phyloP scores from a whole-genome alignment of 352 stramenopile species.

The Pythium phragmitis region DNA sequence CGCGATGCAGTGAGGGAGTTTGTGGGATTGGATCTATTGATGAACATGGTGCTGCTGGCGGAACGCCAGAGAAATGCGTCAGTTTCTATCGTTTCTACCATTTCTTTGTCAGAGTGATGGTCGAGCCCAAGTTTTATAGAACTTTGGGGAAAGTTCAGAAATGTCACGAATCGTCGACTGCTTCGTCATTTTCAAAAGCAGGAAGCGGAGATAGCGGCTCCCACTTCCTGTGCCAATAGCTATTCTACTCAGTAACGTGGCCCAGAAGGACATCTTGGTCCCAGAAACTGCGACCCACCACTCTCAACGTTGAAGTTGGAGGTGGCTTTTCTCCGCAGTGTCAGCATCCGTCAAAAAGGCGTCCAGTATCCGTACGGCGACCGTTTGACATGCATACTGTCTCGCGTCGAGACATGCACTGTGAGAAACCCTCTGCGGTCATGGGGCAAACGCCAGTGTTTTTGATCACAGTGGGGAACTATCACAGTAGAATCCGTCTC shows the following conservation, averaged over 20 bases:
- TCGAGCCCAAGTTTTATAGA: neutral
- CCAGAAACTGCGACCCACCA: neutral
- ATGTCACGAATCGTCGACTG: neutral
- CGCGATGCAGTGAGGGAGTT: neutral
- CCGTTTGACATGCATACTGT: no score
- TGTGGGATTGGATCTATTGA: neutral
- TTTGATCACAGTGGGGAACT: no score
- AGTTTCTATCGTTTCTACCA: constrained; percentile 5
- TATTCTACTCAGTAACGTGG: neutral
- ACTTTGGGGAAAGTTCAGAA: neutral
- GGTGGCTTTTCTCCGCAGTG: neutral
- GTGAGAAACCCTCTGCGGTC: no score
- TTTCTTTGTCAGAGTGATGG: constrained; percentile 10
- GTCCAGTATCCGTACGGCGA: no score
- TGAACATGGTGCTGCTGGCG: constrained; percentile 13
- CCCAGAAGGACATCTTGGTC: no score
- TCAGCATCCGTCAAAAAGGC: neutral
- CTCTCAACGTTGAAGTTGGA: neutral
- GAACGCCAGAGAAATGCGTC: constrained; percentile 3
- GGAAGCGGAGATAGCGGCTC: neutral
- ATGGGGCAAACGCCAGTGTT: no score
- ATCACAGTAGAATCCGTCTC: no score
- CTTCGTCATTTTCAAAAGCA: neutral
- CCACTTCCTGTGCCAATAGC: neutral
- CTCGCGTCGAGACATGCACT: no score